Base-by-base conservation (phyloP, 257 asterid genomes). In the Scutellaria minor region DNA sequence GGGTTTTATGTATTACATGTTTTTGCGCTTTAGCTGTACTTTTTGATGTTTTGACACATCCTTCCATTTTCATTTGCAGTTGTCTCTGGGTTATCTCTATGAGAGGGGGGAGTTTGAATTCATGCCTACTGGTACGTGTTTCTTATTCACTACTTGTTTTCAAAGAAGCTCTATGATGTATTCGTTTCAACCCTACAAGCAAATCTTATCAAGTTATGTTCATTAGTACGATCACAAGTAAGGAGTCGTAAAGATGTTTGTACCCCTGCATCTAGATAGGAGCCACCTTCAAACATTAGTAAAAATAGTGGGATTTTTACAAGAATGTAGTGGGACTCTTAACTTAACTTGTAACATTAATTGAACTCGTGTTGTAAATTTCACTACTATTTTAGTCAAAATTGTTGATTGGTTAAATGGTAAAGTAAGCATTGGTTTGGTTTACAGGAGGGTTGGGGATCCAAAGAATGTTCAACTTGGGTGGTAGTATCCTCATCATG, bases 371-470 rank as follows among this genome's bases (percentile, higher is more conserved):
- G 6, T 31, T 35, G 9, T 6, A 31, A 14, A 14, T 22, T 51
- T 0, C 24, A 51, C 2, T n/a, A 14, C 58, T 52, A 31, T 31
- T 31, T 31, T 31, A 2, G 37, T 31, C 37, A 5, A 31, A 31
- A 31, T 31, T 31, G 5, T 31, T 31, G 5, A 31, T 31, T 31
- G 37, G 37, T 31, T 31, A 31, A 31, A 31, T 59, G 20, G 73
- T 27, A 37, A 41, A 52, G 9, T 58, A 27, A 8, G 35, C 35
- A 7, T 13, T 6, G 60, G 2, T 53, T 22, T 14, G 3, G 3
- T 9, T 47, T 15, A 58, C 83, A 86, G 92, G 92, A 57, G 83
- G 89, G 12, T 44, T 83, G 12, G 92, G 92, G 51, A 82, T 88
- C 31, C 84, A 79, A 51, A 77, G 83, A 47, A 63, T 64, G 73